These are phyloP conservation scores for Yamadazyma philogaea DNA, from an alignment of 805 yeast species.

Conservation along the genomic window DNA sequence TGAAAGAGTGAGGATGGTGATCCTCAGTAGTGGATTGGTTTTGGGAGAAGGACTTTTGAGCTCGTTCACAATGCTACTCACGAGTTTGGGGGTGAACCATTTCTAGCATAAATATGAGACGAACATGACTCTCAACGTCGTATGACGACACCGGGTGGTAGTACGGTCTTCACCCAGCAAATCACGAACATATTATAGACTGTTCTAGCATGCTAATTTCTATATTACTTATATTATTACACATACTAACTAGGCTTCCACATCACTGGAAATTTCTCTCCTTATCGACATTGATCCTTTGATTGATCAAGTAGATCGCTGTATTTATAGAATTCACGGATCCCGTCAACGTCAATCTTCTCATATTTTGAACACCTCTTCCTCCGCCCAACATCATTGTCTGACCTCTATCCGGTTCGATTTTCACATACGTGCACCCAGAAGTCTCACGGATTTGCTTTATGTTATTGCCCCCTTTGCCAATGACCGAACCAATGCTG, in stretches of 20 bases:
- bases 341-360: constrained; percentile 69
- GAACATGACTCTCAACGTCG: background rate
- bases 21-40: constrained; percentile 87
- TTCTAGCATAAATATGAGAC: background rate
- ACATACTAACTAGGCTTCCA: background rate
- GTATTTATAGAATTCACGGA: constrained; percentile 63
- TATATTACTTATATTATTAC: background rate
- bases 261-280: constrained; percentile 36
- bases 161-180: too few species aligned
- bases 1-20: constrained; percentile 71
- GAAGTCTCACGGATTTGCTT: constrained; percentile 72
- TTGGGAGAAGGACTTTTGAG: constrained; percentile 93
- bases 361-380: constrained; percentile 40
- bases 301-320: constrained; percentile 69
- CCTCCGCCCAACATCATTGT: constrained; percentile 44
- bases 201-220: background rate
- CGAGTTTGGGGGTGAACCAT: constrained; percentile 48
- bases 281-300: constrained; percentile 66
- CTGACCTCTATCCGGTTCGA: constrained; percentile 60
- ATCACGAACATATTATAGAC: background rate
- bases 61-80: constrained; percentile 73
- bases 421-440: constrained; percentile 68
- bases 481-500: constrained; percentile 80
- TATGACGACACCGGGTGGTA: too few species aligned
- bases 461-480: constrained; percentile 80